phyloP scores from a whole-genome alignment of 2,329 filamentous ascomycete genomes.

The Lachnum nothofagi region DNA sequence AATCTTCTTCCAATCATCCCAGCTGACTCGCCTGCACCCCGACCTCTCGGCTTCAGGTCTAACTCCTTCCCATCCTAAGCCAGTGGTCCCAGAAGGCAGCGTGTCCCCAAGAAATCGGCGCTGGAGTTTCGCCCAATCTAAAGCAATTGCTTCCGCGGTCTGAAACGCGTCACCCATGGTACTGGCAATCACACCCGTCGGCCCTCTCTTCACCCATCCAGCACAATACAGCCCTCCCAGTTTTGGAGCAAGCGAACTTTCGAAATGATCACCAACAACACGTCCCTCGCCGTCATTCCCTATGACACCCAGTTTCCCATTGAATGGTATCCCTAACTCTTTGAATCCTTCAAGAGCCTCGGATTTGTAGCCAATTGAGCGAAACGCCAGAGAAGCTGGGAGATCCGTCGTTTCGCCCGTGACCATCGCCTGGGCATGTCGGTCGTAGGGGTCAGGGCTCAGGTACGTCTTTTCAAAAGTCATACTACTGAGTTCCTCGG shows the following conservation, averaged over 20 bases:
- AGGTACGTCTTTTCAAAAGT: slow-evolving; percentile 61
- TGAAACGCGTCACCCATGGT: slow-evolving; percentile 94
- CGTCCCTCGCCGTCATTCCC: slow-evolving; percentile 77
- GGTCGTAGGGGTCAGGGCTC: slow-evolving; percentile 49
- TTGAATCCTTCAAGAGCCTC: slow-evolving; percentile 68
- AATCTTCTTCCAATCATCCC: slow-evolving; percentile 83
- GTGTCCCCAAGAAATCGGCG: neutral
- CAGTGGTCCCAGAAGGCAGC: slow-evolving; percentile 33
- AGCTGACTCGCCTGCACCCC: slow-evolving; percentile 62
- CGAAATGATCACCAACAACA: slow-evolving; percentile 41
- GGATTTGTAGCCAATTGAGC: slow-evolving; percentile 92
- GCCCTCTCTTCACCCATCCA: slow-evolving; percentile 93
- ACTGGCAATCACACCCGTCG: slow-evolving; percentile 90
- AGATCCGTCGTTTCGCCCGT: slow-evolving; percentile 50
- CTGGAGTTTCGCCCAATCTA: slow-evolving; percentile 61
- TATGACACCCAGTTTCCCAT: slow-evolving; percentile 68
- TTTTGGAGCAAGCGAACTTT: slow-evolving; percentile 9
- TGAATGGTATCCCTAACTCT: slow-evolving; percentile 72
- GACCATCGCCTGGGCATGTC: slow-evolving; percentile 42
- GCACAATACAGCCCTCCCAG: slow-evolving; percentile 81
- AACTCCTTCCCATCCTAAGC: slow-evolving; percentile 72
- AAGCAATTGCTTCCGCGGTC: slow-evolving; percentile 75
- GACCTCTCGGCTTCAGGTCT: slow-evolving; percentile 51
- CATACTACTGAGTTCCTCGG: slow-evolving; percentile 53
- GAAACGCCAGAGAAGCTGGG: slow-evolving; percentile 70